phyloP scores from a whole-genome alignment of 225 moss, liverwort and hornwort genomes.

The Marchantia polymorpha region DNA sequence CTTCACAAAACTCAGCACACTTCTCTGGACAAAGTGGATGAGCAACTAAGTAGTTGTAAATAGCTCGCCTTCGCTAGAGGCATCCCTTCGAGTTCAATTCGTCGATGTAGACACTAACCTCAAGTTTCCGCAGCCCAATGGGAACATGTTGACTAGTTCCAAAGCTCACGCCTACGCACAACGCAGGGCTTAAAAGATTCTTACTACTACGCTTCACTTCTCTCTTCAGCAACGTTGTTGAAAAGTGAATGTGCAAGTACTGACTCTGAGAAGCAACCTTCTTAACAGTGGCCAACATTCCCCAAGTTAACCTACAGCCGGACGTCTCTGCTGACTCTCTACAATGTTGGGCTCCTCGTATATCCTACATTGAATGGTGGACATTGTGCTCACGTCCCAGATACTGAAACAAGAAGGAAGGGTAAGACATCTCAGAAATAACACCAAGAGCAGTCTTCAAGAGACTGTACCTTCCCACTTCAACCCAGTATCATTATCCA shows the following conservation, averaged over 20 bases:
- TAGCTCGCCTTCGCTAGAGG: neutral
- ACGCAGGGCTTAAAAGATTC: neutral
- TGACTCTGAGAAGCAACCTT: neutral
- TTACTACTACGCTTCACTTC: neutral
- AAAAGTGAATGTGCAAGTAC: neutral
- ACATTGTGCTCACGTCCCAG: neutral
- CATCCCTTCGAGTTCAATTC: neutral
- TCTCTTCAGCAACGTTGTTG: neutral
- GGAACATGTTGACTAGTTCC: neutral
- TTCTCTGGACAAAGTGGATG: no score
- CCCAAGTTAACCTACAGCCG: neutral
- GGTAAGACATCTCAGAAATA: neutral
- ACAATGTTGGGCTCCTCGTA: conserved; percentile 1
- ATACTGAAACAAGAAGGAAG: conserved; percentile 4
- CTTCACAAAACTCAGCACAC: neutral
- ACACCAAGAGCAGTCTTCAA: neutral
- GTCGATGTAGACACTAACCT: neutral
- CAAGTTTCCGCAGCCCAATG: neutral
- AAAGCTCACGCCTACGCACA: neutral
- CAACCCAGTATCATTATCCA: neutral
- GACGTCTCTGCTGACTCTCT: neutral
- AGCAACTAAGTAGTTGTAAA: neutral
- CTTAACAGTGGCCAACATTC: neutral
- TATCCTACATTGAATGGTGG: neutral
- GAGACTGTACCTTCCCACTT: neutral